Evolutionary conservation across 768 basidiomycete species (phyloP), one percentile per base, ranked within the genome.

Genomic region (Postia placenta): DNA sequence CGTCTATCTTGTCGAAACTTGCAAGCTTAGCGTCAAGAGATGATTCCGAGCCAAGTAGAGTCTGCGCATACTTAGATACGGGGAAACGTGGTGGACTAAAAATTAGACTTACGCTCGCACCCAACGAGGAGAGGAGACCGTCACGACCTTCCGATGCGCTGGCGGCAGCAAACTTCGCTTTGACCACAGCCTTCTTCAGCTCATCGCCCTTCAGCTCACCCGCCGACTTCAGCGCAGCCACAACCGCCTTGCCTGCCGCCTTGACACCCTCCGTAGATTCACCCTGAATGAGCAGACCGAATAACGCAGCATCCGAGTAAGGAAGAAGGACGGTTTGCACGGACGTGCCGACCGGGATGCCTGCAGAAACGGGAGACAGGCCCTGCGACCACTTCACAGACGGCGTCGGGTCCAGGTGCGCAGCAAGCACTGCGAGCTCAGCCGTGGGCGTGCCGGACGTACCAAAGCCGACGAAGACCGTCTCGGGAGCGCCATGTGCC

Each of bases 291-390:
- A 91, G 67, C 49, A 96, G 68, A 50, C 93, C 93, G 51, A 95
- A 81, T 44, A 99, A 75, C 5, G 86, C 74, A 3, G 92, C 94
- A 63, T 98, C 95, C 14, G 92, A 90, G 71, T 98, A 98, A 12
- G 87, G 84, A 11, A 93, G 73, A 61, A 89, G 79, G 46, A 96
- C 81, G 11, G 85, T 67, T 64, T 85, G 76, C 48, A 87, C 87
- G 22, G 76, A 76, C 1, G 85, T 72, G 37, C 78, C 76, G 49
- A 64, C 60, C n/a, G 83, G 82, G 19, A 85, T 63, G 44, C 70
- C 68, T 46, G 78, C 67, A 9, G 86, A 70, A 53, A 94, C 70
- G 11, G 88, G 80, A 2, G 90, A 85, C 12, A 79, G 59, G 23
- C 89, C 82, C 51, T 80, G 67, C 2, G 83, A 78, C 94, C 94